Conservation (phyloP, 2,329 filamentous ascomycete genomes). For the Cytospora chrysosperma region DNA sequence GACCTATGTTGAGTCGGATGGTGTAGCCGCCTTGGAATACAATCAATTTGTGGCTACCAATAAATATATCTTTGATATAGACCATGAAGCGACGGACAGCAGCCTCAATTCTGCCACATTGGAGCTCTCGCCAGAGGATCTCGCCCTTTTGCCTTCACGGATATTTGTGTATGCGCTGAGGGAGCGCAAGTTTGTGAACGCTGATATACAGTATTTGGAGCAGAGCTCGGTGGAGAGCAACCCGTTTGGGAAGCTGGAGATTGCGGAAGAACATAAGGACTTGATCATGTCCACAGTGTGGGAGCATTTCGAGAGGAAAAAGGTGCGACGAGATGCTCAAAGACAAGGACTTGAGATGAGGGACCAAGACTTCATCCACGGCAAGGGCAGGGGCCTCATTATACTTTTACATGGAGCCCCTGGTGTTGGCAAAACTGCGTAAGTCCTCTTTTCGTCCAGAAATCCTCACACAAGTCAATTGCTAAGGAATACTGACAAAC, state of each 20-base stretch:
- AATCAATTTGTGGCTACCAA: not conserved
- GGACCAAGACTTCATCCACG: slow-evolving; percentile 23
- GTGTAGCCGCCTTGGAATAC: not conserved
- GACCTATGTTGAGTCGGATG: not conserved
- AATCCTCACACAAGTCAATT: too few species aligned
- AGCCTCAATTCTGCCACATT: not conserved
- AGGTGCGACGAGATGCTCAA: not conserved
- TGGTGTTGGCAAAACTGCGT: slow-evolving; percentile 39
- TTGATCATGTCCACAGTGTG: not conserved
- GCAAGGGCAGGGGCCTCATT: slow-evolving; percentile 37
- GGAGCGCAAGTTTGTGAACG: not conserved
- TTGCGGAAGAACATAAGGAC: not conserved
- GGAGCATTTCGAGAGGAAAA: slow-evolving; percentile 5
- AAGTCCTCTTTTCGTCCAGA: too few species aligned
- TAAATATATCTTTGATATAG: not conserved
- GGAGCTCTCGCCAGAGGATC: not conserved
- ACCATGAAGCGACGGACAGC: not conserved
- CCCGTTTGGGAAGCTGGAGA: not conserved
- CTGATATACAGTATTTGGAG: not conserved
- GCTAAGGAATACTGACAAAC: too few species aligned
- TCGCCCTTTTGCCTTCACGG: not conserved
- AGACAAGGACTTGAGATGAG: not conserved
- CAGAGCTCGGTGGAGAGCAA: not conserved
- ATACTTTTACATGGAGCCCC: slow-evolving; percentile 37
- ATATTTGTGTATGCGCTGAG: not conserved